Conservation (phyloP, 1,284 basidiomycete genomes). For the Baeospora myosura region DNA sequence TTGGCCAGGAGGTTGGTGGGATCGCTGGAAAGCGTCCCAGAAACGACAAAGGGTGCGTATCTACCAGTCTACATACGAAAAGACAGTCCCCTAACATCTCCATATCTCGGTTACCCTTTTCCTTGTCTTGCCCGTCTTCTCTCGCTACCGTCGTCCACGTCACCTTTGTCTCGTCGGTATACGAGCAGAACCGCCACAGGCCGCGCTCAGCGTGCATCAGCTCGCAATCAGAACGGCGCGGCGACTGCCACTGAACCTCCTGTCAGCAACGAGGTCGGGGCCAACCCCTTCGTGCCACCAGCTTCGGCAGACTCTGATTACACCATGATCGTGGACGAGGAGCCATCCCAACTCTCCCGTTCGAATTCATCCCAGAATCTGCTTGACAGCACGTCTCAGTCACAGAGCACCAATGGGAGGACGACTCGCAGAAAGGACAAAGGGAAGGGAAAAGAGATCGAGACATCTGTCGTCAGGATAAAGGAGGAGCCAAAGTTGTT, state of each 20-base stretch:
- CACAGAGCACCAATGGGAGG: slow-evolving; percentile 22
- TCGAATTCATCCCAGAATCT: slow-evolving; percentile 51
- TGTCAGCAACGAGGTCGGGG: slow-evolving; percentile 25
- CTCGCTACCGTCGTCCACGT: slow-evolving; percentile 10
- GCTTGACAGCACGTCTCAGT: slow-evolving; percentile 30
- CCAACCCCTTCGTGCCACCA: slow-evolving; percentile 31
- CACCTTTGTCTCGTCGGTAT: slow-evolving; percentile 13
- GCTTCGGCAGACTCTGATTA: slow-evolving; percentile 44
- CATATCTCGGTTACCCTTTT: slow-evolving; percentile 15
- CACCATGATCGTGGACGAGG: slow-evolving; percentile 36
- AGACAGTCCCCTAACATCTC: slow-evolving; percentile 5
- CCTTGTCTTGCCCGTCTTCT: slow-evolving; percentile 19
- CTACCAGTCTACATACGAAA: slow-evolving; percentile 12
- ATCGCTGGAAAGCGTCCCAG: slow-evolving; percentile 66
- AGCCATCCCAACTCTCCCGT: slow-evolving; percentile 42
- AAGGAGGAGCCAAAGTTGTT: slow-evolving; percentile 62
- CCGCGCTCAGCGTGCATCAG: slow-evolving; percentile 68
- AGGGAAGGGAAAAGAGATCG: slow-evolving; percentile 55
- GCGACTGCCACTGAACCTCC: slow-evolving; percentile 33
- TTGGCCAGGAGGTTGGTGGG: slow-evolving; percentile 53
- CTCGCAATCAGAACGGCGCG: slow-evolving; percentile 52
- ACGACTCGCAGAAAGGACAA: slow-evolving; percentile 47
- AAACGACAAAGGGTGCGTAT: slow-evolving; percentile 62
- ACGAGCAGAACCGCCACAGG: slow-evolving; percentile 43
- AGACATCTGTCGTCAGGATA: slow-evolving; percentile 39